phyloP scores from a whole-genome alignment of 345 rosid genomes.

The Arabidopsis arenosa region DNA sequence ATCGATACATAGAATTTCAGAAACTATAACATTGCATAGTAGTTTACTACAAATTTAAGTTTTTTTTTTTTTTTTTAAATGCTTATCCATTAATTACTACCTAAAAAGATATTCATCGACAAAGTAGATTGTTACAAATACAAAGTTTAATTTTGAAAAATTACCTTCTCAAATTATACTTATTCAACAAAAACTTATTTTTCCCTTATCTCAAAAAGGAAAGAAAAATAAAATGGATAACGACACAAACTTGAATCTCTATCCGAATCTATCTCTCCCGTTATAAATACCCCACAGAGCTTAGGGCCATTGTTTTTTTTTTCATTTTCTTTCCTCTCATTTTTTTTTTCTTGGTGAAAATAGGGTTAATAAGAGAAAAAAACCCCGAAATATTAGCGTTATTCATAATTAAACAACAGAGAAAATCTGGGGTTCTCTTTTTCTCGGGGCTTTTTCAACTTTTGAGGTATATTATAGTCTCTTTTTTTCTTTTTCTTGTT shows the following conservation, averaged over 20 bases:
- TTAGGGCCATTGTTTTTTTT: slow-evolving; percentile 27
- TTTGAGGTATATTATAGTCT: slow-evolving; percentile 26
- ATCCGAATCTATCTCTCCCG: slow-evolving; percentile 12
- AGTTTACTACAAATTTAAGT: no score
- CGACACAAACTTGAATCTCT: slow-evolving; percentile 10
- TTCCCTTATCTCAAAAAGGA: neutral
- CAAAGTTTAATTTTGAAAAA: no score
- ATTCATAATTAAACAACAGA: slow-evolving; percentile 17
- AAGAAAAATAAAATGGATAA: neutral
- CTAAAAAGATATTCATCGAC: no score
- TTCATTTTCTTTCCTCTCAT: neutral
- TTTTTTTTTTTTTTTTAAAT: no score
- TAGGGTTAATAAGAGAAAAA: slow-evolving; percentile 11
- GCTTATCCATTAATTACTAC: no score
- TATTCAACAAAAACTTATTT: neutral
- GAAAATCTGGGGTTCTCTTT: slow-evolving; percentile 23
- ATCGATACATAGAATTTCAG: no score
- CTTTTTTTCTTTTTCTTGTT: neutral
- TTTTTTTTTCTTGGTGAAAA: neutral
- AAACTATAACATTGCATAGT: no score
- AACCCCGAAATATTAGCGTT: slow-evolving; percentile 12
- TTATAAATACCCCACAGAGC: slow-evolving; percentile 6
- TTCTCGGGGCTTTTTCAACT: slow-evolving; percentile 8
- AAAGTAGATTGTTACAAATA: no score
- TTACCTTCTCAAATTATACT: no score